Evolutionary conservation across 495 filamentous ascomycete genomes (phyloP), one percentile per base, ranked within the genome.

Genomic region (Friedmanniomyces simplex): DNA sequence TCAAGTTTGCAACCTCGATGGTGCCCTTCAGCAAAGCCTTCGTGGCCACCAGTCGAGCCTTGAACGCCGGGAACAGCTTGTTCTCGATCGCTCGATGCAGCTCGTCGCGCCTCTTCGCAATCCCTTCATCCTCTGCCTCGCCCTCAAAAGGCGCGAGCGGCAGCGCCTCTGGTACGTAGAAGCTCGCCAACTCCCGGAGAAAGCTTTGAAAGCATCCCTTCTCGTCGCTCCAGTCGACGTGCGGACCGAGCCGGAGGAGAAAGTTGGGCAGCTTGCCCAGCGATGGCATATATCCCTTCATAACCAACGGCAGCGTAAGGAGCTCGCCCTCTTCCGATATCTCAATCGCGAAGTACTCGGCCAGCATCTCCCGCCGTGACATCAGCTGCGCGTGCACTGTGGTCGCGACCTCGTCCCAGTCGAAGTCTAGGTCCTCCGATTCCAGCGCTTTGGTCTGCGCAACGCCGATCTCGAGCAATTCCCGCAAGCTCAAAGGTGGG

Each of bases 1-100:
- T 97, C 55, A 97, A 72, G 75, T 96, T 87, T 0, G 94, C 94
- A 25, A 96, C 82, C 72, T 99, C 93, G 16, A 94, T 76, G 28
- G 95, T 82, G 20, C 84, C 87, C 55, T 80, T 79, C 69, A 96
- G 78, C 63, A 97, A 71, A 21, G 78, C 76, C 57, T 79, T 85
- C 42, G 91, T 95, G 25, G 90, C 91, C 58, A 97, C 85, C 36
- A 99, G 69, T 52, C 90, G 76, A 6, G 84, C 79, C 69, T 87
- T 86, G 60, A 96, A 82, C 2, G 90, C 87, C 5, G 93, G 85
- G 63, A 91, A 91, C 51, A 95, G 73, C 42, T 83, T 76, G 62
- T 87, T 74, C 63, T 96, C 81, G 16, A 96, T 70, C 5, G 76
- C 74, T 52, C 78, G 76, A 32, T 73, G 74, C 32, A 89, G 71